Evolutionary conservation across 2,329 filamentous ascomycete genomes (phyloP).

Genomic region (Exophiala sp.): DNA sequence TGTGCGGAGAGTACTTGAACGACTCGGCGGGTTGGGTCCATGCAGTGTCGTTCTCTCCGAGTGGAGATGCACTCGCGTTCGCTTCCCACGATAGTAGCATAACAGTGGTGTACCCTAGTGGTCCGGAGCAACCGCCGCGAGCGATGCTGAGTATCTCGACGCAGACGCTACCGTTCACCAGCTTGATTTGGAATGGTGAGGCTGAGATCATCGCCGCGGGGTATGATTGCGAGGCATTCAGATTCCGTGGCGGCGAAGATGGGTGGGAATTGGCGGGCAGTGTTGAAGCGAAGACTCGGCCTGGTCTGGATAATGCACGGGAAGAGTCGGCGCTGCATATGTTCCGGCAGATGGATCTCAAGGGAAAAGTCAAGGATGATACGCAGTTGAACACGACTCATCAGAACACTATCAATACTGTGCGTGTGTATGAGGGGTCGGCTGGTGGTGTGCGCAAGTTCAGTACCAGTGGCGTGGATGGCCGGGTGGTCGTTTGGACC

Average conservation of each 20-base stretch:
- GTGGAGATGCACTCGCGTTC: constrained; percentile 89
- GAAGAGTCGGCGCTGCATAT: constrained; percentile 96
- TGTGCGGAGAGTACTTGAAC: constrained; percentile 94
- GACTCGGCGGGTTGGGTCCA: constrained; percentile 97
- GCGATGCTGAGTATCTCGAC: constrained; percentile 90
- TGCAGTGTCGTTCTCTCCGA: constrained; percentile 86
- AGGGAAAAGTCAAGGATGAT: constrained; percentile 86
- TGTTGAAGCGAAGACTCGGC: constrained; percentile 68
- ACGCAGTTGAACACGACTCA: constrained; percentile 93
- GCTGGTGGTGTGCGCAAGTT: constrained; percentile 70
- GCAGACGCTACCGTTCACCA: constrained; percentile 87
- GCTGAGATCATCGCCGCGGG: constrained; percentile 92
- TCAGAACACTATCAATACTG: constrained; percentile 89
- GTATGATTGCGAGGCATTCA: constrained; percentile 76
- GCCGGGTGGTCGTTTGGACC: constrained; percentile 75
- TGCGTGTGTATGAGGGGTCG: constrained; percentile 69
- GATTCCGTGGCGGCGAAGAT: constrained; percentile 70
- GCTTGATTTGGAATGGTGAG: constrained; percentile 87
- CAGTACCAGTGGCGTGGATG: constrained; percentile 82
- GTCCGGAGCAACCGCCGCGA: constrained; percentile 80
- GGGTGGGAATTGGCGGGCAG: constrained; percentile 85
- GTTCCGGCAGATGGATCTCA: constrained; percentile 98
- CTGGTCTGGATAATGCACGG: constrained; percentile 57
- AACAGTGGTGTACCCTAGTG: constrained; percentile 91
- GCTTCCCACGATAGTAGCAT: constrained; percentile 93